phyloP scores from a whole-genome alignment of 2,329 filamentous ascomycete genomes.

The Escovopsis sp. region DNA sequence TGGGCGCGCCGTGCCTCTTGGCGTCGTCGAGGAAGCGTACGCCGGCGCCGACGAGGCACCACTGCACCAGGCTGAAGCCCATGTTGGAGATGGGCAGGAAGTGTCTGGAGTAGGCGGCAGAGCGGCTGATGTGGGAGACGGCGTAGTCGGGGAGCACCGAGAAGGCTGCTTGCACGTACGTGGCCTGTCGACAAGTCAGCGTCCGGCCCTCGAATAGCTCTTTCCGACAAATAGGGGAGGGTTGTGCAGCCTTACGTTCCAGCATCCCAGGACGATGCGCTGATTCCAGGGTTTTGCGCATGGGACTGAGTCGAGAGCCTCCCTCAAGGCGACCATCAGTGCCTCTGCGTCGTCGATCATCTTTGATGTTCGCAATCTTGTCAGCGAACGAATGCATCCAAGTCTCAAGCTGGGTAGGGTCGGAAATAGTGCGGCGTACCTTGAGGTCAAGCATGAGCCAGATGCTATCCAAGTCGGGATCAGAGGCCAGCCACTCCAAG shows the following conservation, averaged over 20 bases:
- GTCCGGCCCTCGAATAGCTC: no score
- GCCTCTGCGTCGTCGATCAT: conserved; percentile 54
- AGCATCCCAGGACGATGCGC: conserved; percentile 67
- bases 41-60: conserved; percentile 55
- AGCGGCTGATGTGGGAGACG: conserved; percentile 54
- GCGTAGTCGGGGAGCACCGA: conserved; percentile 48
- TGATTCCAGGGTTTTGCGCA: conserved; percentile 48
- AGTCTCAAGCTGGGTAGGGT: no score
- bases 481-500: conserved; percentile 53
- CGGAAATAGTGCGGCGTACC: conserved; percentile 25
- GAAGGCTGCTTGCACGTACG: conserved; percentile 51
- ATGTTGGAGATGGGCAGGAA: conserved; percentile 53
- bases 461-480: conserved; percentile 38
- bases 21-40: conserved; percentile 49
- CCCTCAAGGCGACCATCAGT: conserved; percentile 55
- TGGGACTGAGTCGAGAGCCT: conserved; percentile 41
- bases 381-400: not conserved
- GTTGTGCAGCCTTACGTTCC: conserved; percentile 42
- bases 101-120: conserved; percentile 50
- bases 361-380: conserved; percentile 20
- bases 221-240: not conserved
- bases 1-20: conserved; percentile 30
- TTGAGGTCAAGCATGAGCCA: conserved; percentile 89
- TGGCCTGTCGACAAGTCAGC: conserved; percentile 27
- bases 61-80: conserved; percentile 65